Evolutionary conservation across 208 protist species (phyloP), one percentile per base, ranked within the genome.

Genomic region (Herpetomonas samuelpessoai): DNA sequence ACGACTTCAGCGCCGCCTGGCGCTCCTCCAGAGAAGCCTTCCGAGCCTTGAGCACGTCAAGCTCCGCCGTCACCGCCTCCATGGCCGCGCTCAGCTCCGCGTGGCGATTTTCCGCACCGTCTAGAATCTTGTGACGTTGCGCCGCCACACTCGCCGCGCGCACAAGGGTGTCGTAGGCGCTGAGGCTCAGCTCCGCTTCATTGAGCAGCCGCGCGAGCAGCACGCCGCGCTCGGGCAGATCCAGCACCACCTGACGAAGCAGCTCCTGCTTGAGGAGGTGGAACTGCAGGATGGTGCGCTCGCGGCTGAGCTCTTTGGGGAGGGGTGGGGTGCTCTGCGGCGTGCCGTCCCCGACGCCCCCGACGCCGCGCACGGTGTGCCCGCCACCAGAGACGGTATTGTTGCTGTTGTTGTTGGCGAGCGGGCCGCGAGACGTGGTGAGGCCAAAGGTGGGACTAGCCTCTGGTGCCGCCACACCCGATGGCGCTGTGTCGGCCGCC

Each of bases 181-280:
- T 41, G 29, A 86, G 49, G 24, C 76, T 75, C 19, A 83, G 57
- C 38, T 65, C 55, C 10, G 82, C 78, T 64, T 89, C 79, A 44
- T 71, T 58, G n/a, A 86, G 62, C 18, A 89, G 19, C 0, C 76
- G 78, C 0, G 64, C 62, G 39, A 89, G 67, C 14, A 89, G 59
- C n/a, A 86, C 57, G 19, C 76, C 82, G n/a, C 78, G 71, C 72
- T 89, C 78, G 3, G 82, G 63, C 26, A 81, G 67, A 47, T 89
- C 82, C n/a, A 89, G 58, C 25, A 69, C 67, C 1, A 83, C 72
- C 58, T 89, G 82, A 0, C 82, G 70, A 22, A 89, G 56, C 6
- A 89, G 55, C 55, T 89, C 82, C 24, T 68, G 57, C 16, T 63
- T 57, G 19, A 89, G 65, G 0, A 89, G 51, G 55, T 76, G 57